Evolutionary conservation across 306 rosid species (phyloP).

Genomic region (Sophora flavescens): DNA sequence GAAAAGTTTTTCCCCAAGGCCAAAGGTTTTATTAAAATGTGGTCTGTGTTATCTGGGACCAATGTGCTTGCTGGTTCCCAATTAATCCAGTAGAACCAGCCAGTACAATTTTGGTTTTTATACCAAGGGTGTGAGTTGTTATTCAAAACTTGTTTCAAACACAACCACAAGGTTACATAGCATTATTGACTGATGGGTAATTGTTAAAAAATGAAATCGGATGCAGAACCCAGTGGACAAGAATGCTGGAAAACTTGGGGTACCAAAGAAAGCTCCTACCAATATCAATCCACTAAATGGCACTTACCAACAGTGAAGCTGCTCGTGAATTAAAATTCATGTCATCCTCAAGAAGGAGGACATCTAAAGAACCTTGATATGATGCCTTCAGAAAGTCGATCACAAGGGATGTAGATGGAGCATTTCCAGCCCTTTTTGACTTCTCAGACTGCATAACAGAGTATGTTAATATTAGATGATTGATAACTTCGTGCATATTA

Average conservation of each 20-base stretch:
- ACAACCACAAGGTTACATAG: neutral
- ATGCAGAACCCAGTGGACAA: slow-evolving; percentile 21
- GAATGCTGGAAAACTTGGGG: slow-evolving; percentile 10
- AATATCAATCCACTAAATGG: slow-evolving; percentile 25
- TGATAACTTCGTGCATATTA: slow-evolving; percentile 6
- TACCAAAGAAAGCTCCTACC: slow-evolving; percentile 1
- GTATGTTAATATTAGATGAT: slow-evolving; percentile 24
- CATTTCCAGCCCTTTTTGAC: slow-evolving; percentile 87
- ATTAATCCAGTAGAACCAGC: slow-evolving; percentile 22
- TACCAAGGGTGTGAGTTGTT: neutral
- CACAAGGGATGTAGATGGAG: slow-evolving; percentile 73
- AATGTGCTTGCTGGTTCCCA: slow-evolving; percentile 6
- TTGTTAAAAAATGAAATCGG: slow-evolving; percentile 23
- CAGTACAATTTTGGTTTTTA: slow-evolving; percentile 19
- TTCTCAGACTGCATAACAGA: slow-evolving; percentile 73
- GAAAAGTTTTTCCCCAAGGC: neutral
- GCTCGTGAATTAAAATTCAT: slow-evolving; percentile 81
- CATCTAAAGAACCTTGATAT: slow-evolving; percentile 68
- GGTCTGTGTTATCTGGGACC: slow-evolving; percentile 13
- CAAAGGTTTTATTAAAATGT: slow-evolving; percentile 29
- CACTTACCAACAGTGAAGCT: slow-evolving; percentile 73
- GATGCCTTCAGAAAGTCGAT: slow-evolving; percentile 74
- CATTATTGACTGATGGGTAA: slow-evolving; percentile 11
- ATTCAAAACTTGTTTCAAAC: slow-evolving; percentile 32
- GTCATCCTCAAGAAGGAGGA: slow-evolving; percentile 84